phyloP scores from a whole-genome alignment of 1,284 basidiomycete species.

The Rugosomyces carneus region DNA sequence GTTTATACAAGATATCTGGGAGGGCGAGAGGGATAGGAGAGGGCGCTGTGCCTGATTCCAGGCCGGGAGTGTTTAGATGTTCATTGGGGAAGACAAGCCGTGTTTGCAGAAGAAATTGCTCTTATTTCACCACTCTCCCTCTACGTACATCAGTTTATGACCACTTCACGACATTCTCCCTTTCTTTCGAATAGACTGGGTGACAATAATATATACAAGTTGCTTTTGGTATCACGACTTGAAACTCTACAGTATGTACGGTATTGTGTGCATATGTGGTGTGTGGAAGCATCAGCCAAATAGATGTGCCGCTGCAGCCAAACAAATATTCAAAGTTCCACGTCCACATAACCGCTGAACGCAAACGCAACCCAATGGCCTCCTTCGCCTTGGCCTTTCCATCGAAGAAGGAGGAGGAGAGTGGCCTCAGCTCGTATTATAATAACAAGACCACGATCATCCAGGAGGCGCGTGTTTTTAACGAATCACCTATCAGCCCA shows the following conservation, averaged over 20 bases:
- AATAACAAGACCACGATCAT: constrained; percentile 96
- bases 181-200: constrained; percentile 5
- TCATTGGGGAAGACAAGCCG: neutral
- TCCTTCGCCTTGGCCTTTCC: constrained; percentile 65
- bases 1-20: constrained; percentile 22
- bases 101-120: neutral
- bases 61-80: constrained; percentile 12
- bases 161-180: constrained; percentile 7
- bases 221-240: neutral
- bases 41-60: constrained; percentile 50
- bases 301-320: constrained; percentile 18
- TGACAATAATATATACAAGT: constrained; percentile 7
- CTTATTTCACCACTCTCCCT: constrained; percentile 4
- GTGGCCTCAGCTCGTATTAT: constrained; percentile 78
- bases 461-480: constrained; percentile 98
- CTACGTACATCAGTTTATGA: constrained; percentile 11
- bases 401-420: constrained; percentile 92
- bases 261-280: neutral
- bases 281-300: constrained; percentile 23
- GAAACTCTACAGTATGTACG: neutral
- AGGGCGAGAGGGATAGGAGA: constrained; percentile 65
- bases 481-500: constrained; percentile 96
- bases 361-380: constrained; percentile 28
- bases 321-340: constrained; percentile 30
- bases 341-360: constrained; percentile 25